A percentile compares a stretch with the other conserved stretches of the same genome.
Conservation (phyloP, 2,329 filamentous ascomycete genomes). For the Penicillium aurantiogriseum region DNA sequence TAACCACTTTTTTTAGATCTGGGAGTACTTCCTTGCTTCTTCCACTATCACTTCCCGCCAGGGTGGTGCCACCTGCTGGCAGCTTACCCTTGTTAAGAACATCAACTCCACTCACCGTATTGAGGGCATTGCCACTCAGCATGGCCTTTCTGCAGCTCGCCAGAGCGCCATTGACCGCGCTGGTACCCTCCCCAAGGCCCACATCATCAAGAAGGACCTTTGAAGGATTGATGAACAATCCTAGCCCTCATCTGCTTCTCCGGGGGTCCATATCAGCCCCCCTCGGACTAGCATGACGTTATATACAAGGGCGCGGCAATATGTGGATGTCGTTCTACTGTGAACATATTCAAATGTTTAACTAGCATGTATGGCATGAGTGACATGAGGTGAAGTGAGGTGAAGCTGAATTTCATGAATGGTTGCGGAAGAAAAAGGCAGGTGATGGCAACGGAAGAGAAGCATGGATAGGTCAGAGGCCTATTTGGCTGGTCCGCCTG, state of each 20-base stretch:
- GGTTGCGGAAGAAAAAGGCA: neutral
- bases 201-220: constrained; percentile 34
- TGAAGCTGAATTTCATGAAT: neutral
- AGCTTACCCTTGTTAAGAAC: constrained; percentile 86
- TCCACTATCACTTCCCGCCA: constrained; percentile 82
- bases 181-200: constrained; percentile 37
- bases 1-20: constrained; percentile 52
- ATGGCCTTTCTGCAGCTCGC: constrained; percentile 66
- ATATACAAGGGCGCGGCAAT: neutral
- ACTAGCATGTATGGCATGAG: constrained; percentile 6
- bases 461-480: constrained; percentile 4
- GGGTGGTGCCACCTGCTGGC: constrained; percentile 80
- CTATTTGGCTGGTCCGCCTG: constrained; percentile 8
- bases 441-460: neutral
- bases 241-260: neutral
- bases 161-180: constrained; percentile 42
- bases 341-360: constrained; percentile 2
- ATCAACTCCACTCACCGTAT: constrained; percentile 82
- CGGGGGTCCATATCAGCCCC: neutral
- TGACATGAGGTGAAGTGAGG: constrained; percentile 4
- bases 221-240: constrained; percentile 11
- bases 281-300: neutral
- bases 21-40: constrained; percentile 87
- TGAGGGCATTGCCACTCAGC: constrained; percentile 69
- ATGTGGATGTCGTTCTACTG: constrained; percentile 4